Percentiles rank a stretch among this genome's conserved stretches.
Evolutionary conservation across 179 eudicot species (phyloP).

Genomic region (Monotropa hypopitys): DNA sequence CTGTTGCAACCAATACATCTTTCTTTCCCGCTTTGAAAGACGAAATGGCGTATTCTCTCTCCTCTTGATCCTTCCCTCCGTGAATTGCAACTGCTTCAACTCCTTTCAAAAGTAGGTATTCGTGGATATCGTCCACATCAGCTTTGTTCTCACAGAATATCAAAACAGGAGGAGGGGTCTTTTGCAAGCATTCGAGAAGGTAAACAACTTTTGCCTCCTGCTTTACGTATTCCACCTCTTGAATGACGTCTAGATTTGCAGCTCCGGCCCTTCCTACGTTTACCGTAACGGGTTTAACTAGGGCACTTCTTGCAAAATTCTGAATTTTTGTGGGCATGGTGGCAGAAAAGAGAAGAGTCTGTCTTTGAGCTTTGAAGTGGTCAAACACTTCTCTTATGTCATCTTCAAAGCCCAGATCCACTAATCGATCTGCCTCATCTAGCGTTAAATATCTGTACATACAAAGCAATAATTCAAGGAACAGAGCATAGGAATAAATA

Average conservation of each 20-base stretch:
- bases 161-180: conserved; percentile 82
- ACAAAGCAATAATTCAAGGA: conserved; percentile 12
- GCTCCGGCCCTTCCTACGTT: conserved; percentile 95
- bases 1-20: conserved; percentile 89
- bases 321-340: conserved; percentile 95
- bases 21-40: conserved; percentile 67
- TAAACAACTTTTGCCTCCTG: conserved; percentile 87
- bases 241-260: conserved; percentile 85
- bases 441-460: conserved; percentile 55
- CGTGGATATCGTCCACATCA: conserved; percentile 88
- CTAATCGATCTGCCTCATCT: conserved; percentile 90
- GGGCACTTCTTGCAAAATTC: conserved; percentile 73
- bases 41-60: conserved; percentile 72
- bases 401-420: conserved; percentile 86
- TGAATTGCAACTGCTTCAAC: conserved; percentile 92
- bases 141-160: conserved; percentile 89
- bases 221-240: conserved; percentile 90
- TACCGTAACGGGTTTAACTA: conserved; percentile 72
- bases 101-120: conserved; percentile 74
- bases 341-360: conserved; percentile 82
- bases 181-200: conserved; percentile 83
- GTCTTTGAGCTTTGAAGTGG: conserved; percentile 86
- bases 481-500: neutral
- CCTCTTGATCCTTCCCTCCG: conserved; percentile 92
- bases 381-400: conserved; percentile 91